Percentiles rank a stretch among this genome's conserved stretches.
These are phyloP conservation scores for Exsudoporus floridanus DNA, from an alignment of 1,284 basidiomycete species.

Conservation along the genomic window DNA sequence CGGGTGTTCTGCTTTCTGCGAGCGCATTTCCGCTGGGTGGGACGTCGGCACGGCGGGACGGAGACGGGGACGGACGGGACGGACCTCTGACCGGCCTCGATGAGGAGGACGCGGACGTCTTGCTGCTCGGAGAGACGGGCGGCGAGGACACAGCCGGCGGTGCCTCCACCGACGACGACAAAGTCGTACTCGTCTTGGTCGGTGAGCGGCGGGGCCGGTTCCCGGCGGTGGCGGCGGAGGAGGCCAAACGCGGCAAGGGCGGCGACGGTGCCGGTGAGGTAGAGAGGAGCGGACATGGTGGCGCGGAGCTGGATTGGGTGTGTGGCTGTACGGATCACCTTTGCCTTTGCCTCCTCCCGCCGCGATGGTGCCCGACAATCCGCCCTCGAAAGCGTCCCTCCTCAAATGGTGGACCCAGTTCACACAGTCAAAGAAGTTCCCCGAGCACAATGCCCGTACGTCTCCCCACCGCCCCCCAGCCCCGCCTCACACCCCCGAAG, in stretches of 20 bases:
- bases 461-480: conserved; percentile 9
- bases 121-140: conserved; percentile 62
- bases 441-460: conserved; percentile 42
- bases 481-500: conserved; percentile 9
- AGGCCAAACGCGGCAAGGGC: conserved; percentile 4
- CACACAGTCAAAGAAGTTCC: conserved; percentile 55
- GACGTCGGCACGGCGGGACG: background rate
- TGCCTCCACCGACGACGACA: conserved; percentile 66
- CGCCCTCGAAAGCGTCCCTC: conserved; percentile 59
- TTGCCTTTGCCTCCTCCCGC: background rate
- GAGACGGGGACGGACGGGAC: background rate
- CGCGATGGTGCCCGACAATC: conserved; percentile 25
- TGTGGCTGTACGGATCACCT: conserved; percentile 19
- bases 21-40: conserved; percentile 35
- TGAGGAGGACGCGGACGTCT: conserved; percentile 53
- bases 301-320: no score
- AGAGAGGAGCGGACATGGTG: background rate
- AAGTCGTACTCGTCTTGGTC: conserved; percentile 55
- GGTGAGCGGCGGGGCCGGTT: background rate
- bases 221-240: conserved; percentile 10
- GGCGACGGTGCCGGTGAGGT: background rate
- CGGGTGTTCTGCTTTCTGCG: conserved; percentile 42
- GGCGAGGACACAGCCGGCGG: conserved; percentile 68
- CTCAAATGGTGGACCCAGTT: conserved; percentile 86
- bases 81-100: conserved; percentile 68